Percentiles rank a stretch among this genome's conserved stretches.
phyloP scores from a whole-genome alignment of 495 filamentous ascomycete species.

The Aspergillus avenaceus region DNA sequence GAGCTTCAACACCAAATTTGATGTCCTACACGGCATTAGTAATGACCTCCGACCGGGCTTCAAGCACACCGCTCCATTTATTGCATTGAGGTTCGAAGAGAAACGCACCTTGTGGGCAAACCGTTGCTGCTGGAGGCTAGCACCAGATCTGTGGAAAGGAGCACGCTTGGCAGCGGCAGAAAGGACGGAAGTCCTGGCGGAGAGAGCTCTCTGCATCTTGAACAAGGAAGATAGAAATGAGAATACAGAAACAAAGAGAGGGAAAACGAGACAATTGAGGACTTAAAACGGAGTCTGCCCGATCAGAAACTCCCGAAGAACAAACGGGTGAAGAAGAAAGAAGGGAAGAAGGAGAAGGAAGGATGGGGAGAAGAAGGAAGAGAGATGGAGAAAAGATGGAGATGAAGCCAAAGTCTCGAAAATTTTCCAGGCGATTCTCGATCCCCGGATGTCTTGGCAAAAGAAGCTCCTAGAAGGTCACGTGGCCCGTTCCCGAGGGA shows the following conservation, averaged over 20 bases:
- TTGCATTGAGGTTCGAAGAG: conserved; percentile 1
- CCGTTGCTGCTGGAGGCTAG: conserved; percentile 76
- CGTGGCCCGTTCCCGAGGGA: conserved; percentile 34
- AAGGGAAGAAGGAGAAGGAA: conserved; percentile 17
- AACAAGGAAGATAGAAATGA: conserved; percentile 22
- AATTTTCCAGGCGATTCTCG: conserved; percentile 47
- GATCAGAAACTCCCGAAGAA: conserved; percentile 32
- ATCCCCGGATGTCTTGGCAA: conserved; percentile 45
- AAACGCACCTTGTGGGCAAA: conserved; percentile 90
- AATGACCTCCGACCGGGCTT: conserved; percentile 4
- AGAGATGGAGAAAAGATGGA: conserved; percentile 15
- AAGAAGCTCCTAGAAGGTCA: conserved; percentile 47
- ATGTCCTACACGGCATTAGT: conserved; percentile 65
- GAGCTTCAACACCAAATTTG: conserved; percentile 95
- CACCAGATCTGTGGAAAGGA: conserved; percentile 45
- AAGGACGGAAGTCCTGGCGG: conserved; percentile 64
- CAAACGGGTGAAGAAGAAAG: conserved; percentile 19
- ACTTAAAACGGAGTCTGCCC: conserved; percentile 16
- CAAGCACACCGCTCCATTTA: too few species aligned
- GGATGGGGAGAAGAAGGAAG: conserved; percentile 22
- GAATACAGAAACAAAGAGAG: conserved; percentile 18
- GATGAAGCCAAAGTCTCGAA: conserved; percentile 49
- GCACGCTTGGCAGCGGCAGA: conserved; percentile 59
- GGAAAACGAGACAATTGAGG: conserved; percentile 11
- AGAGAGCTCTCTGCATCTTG: conserved; percentile 73